Percentiles rank a stretch among this genome's conserved stretches.
Conservation (phyloP, 192 early-diverging fungal genomes). For the Coemansia pectinata region DNA sequence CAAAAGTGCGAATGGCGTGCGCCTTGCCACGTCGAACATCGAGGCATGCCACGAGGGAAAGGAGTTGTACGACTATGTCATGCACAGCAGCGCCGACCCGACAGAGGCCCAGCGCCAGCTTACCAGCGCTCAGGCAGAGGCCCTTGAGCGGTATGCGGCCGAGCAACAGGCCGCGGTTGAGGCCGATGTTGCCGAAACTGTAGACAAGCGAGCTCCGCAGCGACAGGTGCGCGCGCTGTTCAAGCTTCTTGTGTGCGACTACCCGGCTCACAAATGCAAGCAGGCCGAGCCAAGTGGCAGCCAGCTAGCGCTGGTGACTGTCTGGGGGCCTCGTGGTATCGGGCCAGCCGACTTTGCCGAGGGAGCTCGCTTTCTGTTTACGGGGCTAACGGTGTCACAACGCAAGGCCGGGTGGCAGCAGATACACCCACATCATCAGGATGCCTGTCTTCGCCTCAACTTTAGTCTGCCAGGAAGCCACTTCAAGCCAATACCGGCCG, state of each 20-base stretch:
- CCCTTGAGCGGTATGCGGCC: constrained; percentile 2
- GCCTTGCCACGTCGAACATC: not conserved
- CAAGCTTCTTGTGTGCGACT: constrained; percentile 46
- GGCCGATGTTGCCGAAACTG: not conserved
- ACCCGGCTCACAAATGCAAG: constrained; percentile 30
- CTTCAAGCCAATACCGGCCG: constrained; percentile 15
- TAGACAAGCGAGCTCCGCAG: constrained; percentile 18
- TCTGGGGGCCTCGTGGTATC: constrained; percentile 38
- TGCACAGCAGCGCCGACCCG: constrained; percentile 3
- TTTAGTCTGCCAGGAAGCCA: constrained; percentile 13
- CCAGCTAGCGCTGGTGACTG: constrained; percentile 27
- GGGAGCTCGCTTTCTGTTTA: constrained; percentile 30
- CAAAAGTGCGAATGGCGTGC: not conserved
- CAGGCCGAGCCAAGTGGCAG: not conserved
- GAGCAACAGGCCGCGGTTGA: constrained; percentile 5
- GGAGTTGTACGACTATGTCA: constrained; percentile 10
- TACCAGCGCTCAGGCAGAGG: constrained; percentile 6
- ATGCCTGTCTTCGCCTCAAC: constrained; percentile 20
- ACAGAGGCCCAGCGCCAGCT: constrained; percentile 10
- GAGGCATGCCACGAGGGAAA: constrained; percentile 6
- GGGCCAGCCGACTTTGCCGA: constrained; percentile 26
- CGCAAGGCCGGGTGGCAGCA: constrained; percentile 5
- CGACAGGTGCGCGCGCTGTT: constrained; percentile 33
- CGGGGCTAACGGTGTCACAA: constrained; percentile 25
- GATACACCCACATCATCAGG: not conserved